Evolutionary conservation across 1,284 basidiomycete species (phyloP).

Genomic region (Sanguinoderma infundibulare): DNA sequence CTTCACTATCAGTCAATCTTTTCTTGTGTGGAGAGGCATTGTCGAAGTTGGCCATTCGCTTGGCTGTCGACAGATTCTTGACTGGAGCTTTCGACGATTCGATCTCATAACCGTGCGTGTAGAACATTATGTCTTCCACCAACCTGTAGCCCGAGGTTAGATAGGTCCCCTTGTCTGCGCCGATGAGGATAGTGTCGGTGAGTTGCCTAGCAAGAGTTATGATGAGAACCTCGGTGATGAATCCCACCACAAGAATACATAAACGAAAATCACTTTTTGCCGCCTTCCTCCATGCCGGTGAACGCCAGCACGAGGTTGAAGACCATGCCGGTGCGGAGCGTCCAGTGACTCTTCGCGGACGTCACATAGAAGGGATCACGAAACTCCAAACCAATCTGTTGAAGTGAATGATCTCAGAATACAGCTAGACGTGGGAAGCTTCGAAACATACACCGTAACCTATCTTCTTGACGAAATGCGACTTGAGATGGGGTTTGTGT

Average conservation of each 20-base stretch:
- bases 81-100: conserved; percentile 54
- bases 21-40: conserved; percentile 62
- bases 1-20: conserved; percentile 81
- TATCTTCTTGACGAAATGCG: conserved; percentile 86
- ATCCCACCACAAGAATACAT: neutral
- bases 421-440: neutral
- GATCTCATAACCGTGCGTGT: conserved; percentile 63
- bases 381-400: conserved; percentile 97
- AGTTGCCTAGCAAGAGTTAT: conserved; percentile 60
- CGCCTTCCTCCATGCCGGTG: conserved; percentile 79
- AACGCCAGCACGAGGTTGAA: conserved; percentile 88
- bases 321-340: conserved; percentile 82
- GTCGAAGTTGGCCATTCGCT: conserved; percentile 65
- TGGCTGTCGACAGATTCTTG: conserved; percentile 60
- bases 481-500: conserved; percentile 84
- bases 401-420: conserved; percentile 9
- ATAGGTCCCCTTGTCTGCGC: conserved; percentile 67
- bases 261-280: conserved; percentile 60
- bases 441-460: conserved; percentile 81
- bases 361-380: conserved; percentile 88
- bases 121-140: conserved; percentile 89
- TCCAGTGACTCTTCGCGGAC: conserved; percentile 78
- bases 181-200: conserved; percentile 88
- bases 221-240: neutral
- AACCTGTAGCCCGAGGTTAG: conserved; percentile 87